Base-by-base conservation (phyloP, 805 yeast genomes). In the Ogataea wickerhamii region DNA sequence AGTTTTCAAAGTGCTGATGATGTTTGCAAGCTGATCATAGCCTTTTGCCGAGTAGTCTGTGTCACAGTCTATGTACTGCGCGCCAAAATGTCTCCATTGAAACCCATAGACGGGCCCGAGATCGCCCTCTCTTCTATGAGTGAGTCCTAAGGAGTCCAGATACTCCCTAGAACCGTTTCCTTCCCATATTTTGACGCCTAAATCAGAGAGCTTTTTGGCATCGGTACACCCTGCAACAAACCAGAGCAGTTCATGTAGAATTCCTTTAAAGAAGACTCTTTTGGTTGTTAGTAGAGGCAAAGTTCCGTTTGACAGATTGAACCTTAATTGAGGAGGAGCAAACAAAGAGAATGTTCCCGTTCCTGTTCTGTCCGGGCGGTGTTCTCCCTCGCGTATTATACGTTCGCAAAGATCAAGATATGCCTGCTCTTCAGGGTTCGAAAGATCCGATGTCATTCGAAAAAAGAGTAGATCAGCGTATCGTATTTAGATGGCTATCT, bases 51-150 rank as follows among this genome's bases (percentile, higher is more conserved):
- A 58, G 56, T 93, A 93, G 56, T 93, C 94, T 3, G 89, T 73
- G 43, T 91, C 88, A 56, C 96, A 87, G 38, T 87, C 88, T 22
- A 56, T 69, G 60, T 93, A 93, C 49, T 85, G 79, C 4, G 99
- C 98, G 30, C 98, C 98, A 61, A 93, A 93, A 63, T 93, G 98
- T 54, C 99, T 79, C 99, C 99, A 93, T 63, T 93, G 99, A 66
- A 93, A 93, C 0, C 99, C 99, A 60, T 93, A 93, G 2, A 93
- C 97, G 1, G 99, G 98, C 1, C 99, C 99, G 51, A 93, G 63
- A 64, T 93, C 99, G 38, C 98, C 98, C 52, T 79, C 96, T 42
- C 88, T 70, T 57, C 96, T 79, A 42, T 84, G 70, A 0, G 73
- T 72, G 32, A 93, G 72, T 1, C 98, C 98, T 25, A 88, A 64